A percentile compares a stretch with the other conserved stretches of the same genome.
Conservation (phyloP, 345 rosid species). For the Sonneratia caseolaris region DNA sequence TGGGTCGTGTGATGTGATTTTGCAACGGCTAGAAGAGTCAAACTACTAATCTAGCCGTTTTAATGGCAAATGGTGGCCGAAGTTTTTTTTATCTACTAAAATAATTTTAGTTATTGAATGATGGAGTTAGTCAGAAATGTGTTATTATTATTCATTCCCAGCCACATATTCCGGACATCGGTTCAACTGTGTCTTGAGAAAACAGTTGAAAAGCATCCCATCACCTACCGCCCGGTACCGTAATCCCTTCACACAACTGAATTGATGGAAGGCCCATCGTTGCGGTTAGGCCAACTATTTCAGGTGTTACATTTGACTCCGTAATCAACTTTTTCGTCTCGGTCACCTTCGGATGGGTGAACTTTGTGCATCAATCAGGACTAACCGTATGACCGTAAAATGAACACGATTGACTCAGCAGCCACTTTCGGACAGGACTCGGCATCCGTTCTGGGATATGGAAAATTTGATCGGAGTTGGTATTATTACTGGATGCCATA, state of each 20-base stretch:
- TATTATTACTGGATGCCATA: too few relatives aligned
- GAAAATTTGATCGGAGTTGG: too few relatives aligned
- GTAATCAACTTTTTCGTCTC: background rate
- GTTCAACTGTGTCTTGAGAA: too few relatives aligned
- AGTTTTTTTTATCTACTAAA: too few relatives aligned
- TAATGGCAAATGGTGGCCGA: background rate
- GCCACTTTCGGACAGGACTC: too few relatives aligned
- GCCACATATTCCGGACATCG: background rate
- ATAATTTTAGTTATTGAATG: too few relatives aligned
- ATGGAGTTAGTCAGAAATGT: too few relatives aligned
- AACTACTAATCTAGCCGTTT: background rate
- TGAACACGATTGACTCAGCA: too few relatives aligned
- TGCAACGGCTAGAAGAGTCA: background rate
- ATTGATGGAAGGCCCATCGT: background rate
- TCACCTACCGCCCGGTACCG: background rate
- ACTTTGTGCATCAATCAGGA: too few relatives aligned
- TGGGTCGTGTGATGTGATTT: background rate
- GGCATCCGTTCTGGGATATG: too few relatives aligned
- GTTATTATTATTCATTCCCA: background rate
- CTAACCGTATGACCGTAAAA: too few relatives aligned
- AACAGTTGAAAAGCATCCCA: background rate
- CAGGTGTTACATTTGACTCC: background rate
- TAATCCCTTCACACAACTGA: background rate
- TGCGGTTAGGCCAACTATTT: background rate
- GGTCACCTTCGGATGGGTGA: too few relatives aligned